Base-by-base conservation (phyloP, 2,329 filamentous ascomycete species). In the Calonectria crousiana region DNA sequence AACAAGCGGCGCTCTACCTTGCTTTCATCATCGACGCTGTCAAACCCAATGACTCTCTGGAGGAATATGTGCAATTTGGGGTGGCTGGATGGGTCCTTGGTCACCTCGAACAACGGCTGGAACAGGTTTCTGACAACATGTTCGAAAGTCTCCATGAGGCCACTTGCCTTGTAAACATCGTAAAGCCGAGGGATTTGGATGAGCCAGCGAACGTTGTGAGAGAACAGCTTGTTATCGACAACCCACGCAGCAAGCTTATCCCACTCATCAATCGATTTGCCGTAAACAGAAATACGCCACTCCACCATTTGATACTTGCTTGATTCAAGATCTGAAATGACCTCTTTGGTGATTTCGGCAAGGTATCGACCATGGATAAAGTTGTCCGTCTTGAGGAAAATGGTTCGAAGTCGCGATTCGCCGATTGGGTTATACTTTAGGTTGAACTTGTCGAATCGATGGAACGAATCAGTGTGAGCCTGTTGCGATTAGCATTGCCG, bases 301-400 rank as follows among this genome's bases (percentile, higher is more conserved):
- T 99, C 97, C 1, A 97, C 97, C 94, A 99, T 98, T 84, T 99
- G 97, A 82, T 99, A 99, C 84, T 99, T 99, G 90, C 96, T 98
- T 64, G 96, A 98, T 84, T 99, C 97, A 38, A 99, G 88, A 89
- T 99, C 97, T 4, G 95, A 93, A 69, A 99, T 98, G 76, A 99
- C 97, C 85, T 99, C 97, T 81, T 98, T 98, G 3, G 96, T 98
- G 76, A 99, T 98, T 84, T 99, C 97, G 0, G 97, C 97, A 53
- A 99, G 88, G 83, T 99, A 99, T 65, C 96, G 94, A 44, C 97
- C 97, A 78, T 98, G 93, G 82, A 99, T 98, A 84, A 95, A 96
- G 83, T 99, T 99, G 85, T 99, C 97, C 13, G 97, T 99, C 87
- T 99, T 99, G 69, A 99, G 88, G 84, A 99, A 99, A 79, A 99